These are phyloP conservation scores for Bipolaris victoriae DNA, from an alignment of 2,329 filamentous ascomycete genomes.

Conservation along the genomic window DNA sequence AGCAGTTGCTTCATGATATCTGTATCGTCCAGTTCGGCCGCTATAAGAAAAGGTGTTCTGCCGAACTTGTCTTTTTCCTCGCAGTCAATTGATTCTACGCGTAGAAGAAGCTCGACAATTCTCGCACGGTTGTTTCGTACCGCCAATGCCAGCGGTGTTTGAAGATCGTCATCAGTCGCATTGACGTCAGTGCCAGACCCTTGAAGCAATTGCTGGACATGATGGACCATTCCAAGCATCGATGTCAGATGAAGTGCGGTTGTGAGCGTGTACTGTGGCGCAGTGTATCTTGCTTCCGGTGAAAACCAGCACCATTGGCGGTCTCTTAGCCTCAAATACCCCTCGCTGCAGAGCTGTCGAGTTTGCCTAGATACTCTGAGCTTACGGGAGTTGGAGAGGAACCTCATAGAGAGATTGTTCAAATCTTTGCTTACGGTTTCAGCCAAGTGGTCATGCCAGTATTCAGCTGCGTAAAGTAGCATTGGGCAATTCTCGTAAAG, in stretches of 20 bases:
- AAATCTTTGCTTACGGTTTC: not conserved
- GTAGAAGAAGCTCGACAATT: not conserved
- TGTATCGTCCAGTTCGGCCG: not conserved
- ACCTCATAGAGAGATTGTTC: not conserved
- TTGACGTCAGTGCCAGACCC: not conserved
- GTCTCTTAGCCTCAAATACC: too few species aligned
- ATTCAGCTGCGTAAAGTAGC: not conserved
- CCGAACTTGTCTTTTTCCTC: not conserved
- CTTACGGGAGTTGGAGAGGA: not conserved
- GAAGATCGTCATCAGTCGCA: not conserved
- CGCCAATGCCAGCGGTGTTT: not conserved
- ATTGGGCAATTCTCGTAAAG: not conserved
- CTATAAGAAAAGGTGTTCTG: not conserved
- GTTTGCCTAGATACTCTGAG: not conserved
- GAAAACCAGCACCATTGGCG: too few species aligned
- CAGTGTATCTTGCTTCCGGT: not conserved
- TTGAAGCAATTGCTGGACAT: not conserved
- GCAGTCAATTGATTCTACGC: not conserved
- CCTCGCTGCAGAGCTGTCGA: not conserved
- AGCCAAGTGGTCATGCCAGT: not conserved
- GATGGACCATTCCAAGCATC: not conserved
- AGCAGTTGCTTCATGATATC: not conserved
- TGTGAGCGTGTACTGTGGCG: not conserved
- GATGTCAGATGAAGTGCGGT: not conserved
- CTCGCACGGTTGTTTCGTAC: not conserved